Base-by-base conservation (phyloP, 345 rosid genomes). In the Pistacia vera region DNA sequence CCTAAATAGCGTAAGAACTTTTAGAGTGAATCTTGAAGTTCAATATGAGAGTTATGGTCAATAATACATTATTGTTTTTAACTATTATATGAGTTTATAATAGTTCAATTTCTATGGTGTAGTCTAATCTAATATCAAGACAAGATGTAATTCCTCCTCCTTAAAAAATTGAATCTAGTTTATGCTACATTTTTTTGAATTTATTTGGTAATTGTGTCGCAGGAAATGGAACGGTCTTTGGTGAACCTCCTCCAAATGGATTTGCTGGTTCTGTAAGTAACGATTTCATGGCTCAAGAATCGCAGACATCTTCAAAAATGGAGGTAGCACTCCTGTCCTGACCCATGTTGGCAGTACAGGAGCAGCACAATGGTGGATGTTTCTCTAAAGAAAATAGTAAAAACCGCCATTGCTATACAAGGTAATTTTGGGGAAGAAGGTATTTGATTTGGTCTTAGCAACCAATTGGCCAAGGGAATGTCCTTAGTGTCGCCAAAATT, bases 341-440 rank as follows among this genome's bases (percentile, higher is more conserved):
- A 89, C 93, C 12, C 99, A 93, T 57, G 78, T 91, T 30, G 90
- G 90, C 22, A 55, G 78, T 68, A 49, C 81, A 1, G 95, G 98
- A 62, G 96, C 91, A 82, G 98, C 98, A 11, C 91, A 90, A 96
- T 93, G 99, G 97, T 96, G 75, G 95, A 96, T 82, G 99, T 92
- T 77, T 93, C 97, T 58, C 85, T 17, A 96, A 96, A 72, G 87
- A 82, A 72, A 69, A 61, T 67, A 91, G 82, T 60, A 90, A 83
- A 67, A 86, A 89, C 85, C 20, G 98, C 98, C 57, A 63, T 80
- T 46, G 97, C 99, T 58, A 90, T 80, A 97, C 84, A 93, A 89
- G 84, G 97, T 96, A 11, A 51, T 84, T 75, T 75, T 96, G 9
- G 99, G 97, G 6, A 82, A 85, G 78, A 79, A 72, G 77, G 98